Evolutionary conservation across 2,329 filamentous ascomycete species (phyloP).

Genomic region (Aspergillus alliaceus): DNA sequence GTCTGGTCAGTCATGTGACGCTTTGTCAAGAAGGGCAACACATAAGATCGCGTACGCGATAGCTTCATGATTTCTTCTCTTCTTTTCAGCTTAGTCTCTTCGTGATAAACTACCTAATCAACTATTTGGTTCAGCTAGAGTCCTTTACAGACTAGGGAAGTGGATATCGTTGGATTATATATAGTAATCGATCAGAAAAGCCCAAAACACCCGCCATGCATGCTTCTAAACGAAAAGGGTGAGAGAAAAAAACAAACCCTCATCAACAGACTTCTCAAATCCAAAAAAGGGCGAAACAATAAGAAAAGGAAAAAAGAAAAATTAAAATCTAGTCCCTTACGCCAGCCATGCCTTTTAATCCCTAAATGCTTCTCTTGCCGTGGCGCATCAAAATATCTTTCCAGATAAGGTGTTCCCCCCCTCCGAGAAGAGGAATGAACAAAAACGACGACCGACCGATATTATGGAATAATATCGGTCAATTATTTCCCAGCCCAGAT

Average conservation of each 20-base stretch:
- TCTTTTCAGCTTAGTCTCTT: no score
- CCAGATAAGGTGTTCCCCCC: neutral
- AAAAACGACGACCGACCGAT: neutral
- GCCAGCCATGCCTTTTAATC: conserved; percentile 4
- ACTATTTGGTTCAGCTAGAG: no score
- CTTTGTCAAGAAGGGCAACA: no score
- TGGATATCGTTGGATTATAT: conserved; percentile 1
- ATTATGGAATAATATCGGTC: neutral
- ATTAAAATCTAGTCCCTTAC: conserved; percentile 1
- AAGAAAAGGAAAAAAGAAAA: neutral
- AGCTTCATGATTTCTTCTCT: no score
- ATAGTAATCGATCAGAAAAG: neutral
- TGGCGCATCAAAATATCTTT: neutral
- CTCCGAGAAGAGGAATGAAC: neutral
- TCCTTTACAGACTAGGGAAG: neutral
- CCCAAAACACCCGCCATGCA: neutral
- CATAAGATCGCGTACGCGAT: no score
- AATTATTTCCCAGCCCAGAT: conserved; percentile 27
- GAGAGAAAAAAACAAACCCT: no score
- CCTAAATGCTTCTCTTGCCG: neutral
- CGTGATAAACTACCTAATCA: no score
- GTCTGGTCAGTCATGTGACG: no score
- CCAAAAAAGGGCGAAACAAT: neutral
- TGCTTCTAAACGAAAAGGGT: neutral
- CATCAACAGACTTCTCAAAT: no score